Evolutionary conservation across 257 asterid genomes (phyloP), one percentile per base, ranked within the genome.

Genomic region (Penstemon eatonii): DNA sequence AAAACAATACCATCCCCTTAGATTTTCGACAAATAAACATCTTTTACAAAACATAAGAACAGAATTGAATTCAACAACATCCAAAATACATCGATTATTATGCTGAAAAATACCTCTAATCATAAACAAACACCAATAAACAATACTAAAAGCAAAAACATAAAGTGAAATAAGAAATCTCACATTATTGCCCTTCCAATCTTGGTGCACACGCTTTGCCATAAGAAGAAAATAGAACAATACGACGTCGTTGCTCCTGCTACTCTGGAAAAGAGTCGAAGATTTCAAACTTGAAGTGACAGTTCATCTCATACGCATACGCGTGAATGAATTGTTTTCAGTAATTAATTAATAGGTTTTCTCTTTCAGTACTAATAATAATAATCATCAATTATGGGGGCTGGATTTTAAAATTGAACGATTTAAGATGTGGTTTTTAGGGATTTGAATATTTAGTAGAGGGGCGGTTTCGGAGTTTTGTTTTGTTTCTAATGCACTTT

Each of bases 101-200:
- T 38, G 56, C 62, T 13, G 43, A 59, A 10, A 68, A 11, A 45
- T 9, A 60, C 64, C 68, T 70, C 33, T 25, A 49, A 49, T 10
- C 4, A 49, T 4, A 49, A 11, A 4, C 15, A 49, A 49, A 49
- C 8, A 10, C 3, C 33, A 46, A 54, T 54, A 54, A n/a, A 15
- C 33, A 25, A 25, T 18, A 54, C 7, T 54, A 0, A 54, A 54
- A 54, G 25, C 6, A 5, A 55, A 2, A 55, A 55, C 40, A 3
- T 18, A 56, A 3, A 56, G 11, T 8, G 37, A 56, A 56, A 37
- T 47, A 47, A 44, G 69, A 37, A 68, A 82, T 82, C 96, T 86
- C 80, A 93, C 99, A 84, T 93, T 93, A 80, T 82, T 89, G 52
- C 97, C 99, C 91, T 90, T 87, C 99, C 99, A 93, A 33, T 79